Evolutionary conservation across 2,329 filamentous ascomycete species (phyloP), one percentile per base, ranked within the genome.

Genomic region (Alternaria angustiovoidea): DNA sequence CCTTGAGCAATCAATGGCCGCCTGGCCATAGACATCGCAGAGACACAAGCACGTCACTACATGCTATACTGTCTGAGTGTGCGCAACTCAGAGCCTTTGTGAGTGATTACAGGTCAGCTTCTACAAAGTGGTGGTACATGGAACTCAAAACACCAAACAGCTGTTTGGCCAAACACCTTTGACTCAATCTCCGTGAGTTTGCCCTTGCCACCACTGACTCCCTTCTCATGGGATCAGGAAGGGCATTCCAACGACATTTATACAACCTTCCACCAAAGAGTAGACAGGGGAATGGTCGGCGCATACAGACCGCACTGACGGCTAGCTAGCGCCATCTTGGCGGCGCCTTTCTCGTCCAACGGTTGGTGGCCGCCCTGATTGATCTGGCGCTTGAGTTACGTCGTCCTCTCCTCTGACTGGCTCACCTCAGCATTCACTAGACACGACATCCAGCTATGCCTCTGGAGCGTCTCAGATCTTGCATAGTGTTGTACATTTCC

Each of bases 391-490:
- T 69, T 73, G 69, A 20, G 41, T 54, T 49, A 44, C 43, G 20
- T 61, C 54, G 39, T 63, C 63, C 67, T 62, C 43, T 32, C 59
- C 57, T 61, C 65, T 75, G 53, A 76, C 68, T 76, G 74, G 74
- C 60, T 66, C 59, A 43, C 48, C 51, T 54, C 61, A 61, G 67
- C 67, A 71, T 66, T 64, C 59, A 53, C 65, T 69, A 43, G 66
- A 72, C 68, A 71, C 70, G 64, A 74, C 67, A 51, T 68, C 71
- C 65, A 72, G 60, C 62, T 67, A 63, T 55, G 63, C 66, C 62
- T 71, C 68, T 71, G 65, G 65, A 71, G 69, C 75, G 76, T 78
- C 75, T 78, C 75, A 74, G 70, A 70, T 73, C 58, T 69, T 62
- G 62, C 66, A 66, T 70, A 69, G 65, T 66, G 71, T 74, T 66